Base-by-base conservation (phyloP, 2,329 filamentous ascomycete genomes). In the Talaromyces amestolkiae region DNA sequence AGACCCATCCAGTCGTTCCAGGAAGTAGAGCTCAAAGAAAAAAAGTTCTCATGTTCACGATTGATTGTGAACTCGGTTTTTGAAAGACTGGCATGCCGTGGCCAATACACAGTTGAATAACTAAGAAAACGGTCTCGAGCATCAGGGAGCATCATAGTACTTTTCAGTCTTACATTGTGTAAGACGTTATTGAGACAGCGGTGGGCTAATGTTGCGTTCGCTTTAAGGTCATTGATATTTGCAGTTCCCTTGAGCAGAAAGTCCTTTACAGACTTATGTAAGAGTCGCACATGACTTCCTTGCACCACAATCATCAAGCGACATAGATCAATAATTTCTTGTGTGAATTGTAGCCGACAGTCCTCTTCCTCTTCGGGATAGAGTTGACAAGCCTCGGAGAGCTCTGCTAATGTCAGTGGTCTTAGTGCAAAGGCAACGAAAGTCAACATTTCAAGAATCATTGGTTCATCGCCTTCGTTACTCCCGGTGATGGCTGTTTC, bases 191-290 rank as follows among this genome's bases (percentile, higher is more conserved):
- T 2, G 19, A 45, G 19, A 22, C 43, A 45, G n/a, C 43, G n/a
- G 43, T 45, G 22, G n/a, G 43, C 9, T 10, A 45, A 11, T 19
- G 9, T 45, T 19, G 43, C 43, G n/a, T 45, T 22, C 19, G 17
- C 43, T 45, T 45, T n/a, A 45, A 45, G 43, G 43, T 19, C 22
- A 45, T 45, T 19, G 17, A 45, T 22, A 8, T 45, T 22, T 10
- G 19, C 3, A 17, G 43, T 58, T 43, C 43, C 35, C 35, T 11
- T 58, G 37, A 22, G 13, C 3, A 66, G 65, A 58, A 70, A 70
- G 27, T 70, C 68, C 31, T 65, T 61, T 6, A 70, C 64, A 2
- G 68, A 70, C 9, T 54, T 67, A 63, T 70, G 61, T 24, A 70
- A 43, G 7, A 69, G 60, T 19, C 54, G 65, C 22, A 70, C 65